phyloP scores from a whole-genome alignment of 495 filamentous ascomycete genomes.

The Neohortaea acidophila region DNA sequence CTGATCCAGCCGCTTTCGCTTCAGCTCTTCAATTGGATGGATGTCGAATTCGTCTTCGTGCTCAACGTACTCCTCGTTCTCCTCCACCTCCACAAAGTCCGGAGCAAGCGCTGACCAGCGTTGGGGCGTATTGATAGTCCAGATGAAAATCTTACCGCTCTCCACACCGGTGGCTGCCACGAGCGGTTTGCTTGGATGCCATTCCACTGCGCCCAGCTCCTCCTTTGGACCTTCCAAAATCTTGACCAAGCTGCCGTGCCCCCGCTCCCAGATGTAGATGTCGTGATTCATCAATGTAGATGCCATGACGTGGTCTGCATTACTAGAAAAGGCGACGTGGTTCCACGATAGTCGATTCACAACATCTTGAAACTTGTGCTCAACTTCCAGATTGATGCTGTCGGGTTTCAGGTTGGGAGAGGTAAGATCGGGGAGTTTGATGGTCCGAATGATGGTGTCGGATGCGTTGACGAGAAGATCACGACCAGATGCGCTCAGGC shows the following conservation, averaged over 20 bases:
- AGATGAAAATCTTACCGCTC: slow-evolving; percentile 75
- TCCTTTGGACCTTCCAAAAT: slow-evolving; percentile 86
- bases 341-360: slow-evolving; percentile 93
- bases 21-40: slow-evolving; percentile 85
- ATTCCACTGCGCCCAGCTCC: slow-evolving; percentile 86
- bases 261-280: slow-evolving; percentile 95
- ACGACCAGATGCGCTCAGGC: slow-evolving; percentile 66
- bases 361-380: slow-evolving; percentile 97
- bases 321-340: slow-evolving; percentile 73
- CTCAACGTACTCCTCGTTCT: slow-evolving; percentile 93
- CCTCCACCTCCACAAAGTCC: slow-evolving; percentile 94
- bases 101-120: slow-evolving; percentile 93
- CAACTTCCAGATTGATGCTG: slow-evolving; percentile 71
- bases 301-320: slow-evolving; percentile 82
- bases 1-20: slow-evolving; percentile 71
- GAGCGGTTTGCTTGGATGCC: slow-evolving; percentile 82
- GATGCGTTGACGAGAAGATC: slow-evolving; percentile 79
- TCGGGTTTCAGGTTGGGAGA: slow-evolving; percentile 43
- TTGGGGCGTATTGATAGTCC: slow-evolving; percentile 83
- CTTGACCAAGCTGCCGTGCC: slow-evolving; percentile 81
- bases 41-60: slow-evolving; percentile 96
- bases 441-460: slow-evolving; percentile 82
- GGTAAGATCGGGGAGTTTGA: slow-evolving; percentile 54
- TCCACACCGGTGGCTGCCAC: slow-evolving; percentile 84
- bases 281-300: slow-evolving; percentile 95